Evolutionary conservation across 176 grass and related monocot genomes (phyloP), one percentile per base, ranked within the genome.

Genomic region (Olyra latifolia): DNA sequence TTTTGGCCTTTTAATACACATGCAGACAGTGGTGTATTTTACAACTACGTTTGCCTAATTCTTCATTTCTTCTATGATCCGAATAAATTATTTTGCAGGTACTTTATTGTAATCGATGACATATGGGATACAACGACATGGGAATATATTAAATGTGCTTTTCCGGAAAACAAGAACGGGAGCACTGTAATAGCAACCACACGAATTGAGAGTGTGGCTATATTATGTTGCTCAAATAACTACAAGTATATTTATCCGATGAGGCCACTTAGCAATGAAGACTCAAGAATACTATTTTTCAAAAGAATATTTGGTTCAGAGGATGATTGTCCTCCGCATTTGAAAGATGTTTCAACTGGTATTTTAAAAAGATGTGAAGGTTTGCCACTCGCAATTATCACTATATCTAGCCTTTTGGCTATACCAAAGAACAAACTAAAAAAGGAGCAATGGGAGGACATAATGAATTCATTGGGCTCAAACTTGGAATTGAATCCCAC

Each of bases 261-360:
- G 69, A 32, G 8, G 3, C 16, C 14, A 49, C 46, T 72, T 20
- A 72, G 16, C 16, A n/a, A 20, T 0, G 2, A 72, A 32, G 46
- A 72, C 25, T 49, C 69, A 46, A 70, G 43, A 47, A 27, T 2
- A 0, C 15, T 70, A 16, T 48, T 70, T 70, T 70, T 70, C 5
- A 72, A 17, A 35, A 72, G 46, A 52, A 20, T 72, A 20, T 69
- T 69, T 69, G 66, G 66, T 24, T 47, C 39, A n/a, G 64, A 67
- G 39, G 35, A 67, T 67, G 64, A 5, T 70, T 70, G 67, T 28
- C 67, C 43, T 70, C 5, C 1, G 19, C 16, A 28, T 28, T 28
- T 70, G 67, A 12, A 47, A 48, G 5, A 14, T 16, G 67, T 47
- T 24, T 70, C 43, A 16, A 22, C 6, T 47, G 13, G 17, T 28